These are phyloP conservation scores for Nemania sp. DNA, from an alignment of 2,329 filamentous ascomycete species.

Conservation along the genomic window DNA sequence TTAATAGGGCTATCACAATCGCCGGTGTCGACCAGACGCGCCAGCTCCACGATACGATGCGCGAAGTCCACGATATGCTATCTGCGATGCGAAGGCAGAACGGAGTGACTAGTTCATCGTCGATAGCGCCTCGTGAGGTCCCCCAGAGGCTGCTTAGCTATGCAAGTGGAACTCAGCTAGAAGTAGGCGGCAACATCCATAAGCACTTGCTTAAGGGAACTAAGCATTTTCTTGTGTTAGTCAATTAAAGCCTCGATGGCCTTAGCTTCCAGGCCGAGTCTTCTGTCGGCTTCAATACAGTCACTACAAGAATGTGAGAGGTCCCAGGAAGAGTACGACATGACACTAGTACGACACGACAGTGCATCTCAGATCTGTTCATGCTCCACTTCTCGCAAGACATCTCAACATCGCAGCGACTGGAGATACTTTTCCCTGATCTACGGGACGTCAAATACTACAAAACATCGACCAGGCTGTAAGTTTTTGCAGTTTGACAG, in stretches of 20 bases:
- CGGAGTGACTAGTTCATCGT: not conserved
- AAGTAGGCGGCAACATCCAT: not conserved
- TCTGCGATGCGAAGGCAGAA: not conserved
- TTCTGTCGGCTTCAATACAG: conserved; percentile 13
- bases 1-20: conserved; percentile 4
- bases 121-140: not conserved
- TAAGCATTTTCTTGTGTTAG: not conserved
- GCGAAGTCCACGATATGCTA: not conserved
- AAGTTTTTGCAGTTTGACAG: not conserved
- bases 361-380: not conserved
- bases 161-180: not conserved
- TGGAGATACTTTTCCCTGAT: conserved; percentile 1
- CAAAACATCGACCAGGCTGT: conserved; percentile 9
- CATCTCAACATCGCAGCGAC: not conserved
- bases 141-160: not conserved
- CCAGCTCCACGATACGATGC: not conserved
- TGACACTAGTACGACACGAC: not conserved
- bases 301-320: too few relatives aligned
- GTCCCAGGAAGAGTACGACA: not conserved
- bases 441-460: not conserved
- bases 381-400: not conserved
- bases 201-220: not conserved
- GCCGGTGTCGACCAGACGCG: not conserved
- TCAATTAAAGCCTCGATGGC: not conserved
- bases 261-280: conserved; percentile 6